Percentiles rank a stretch among this genome's conserved stretches.
Evolutionary conservation across 129 eudicot species (phyloP).

Genomic region (Arctium lappa): DNA sequence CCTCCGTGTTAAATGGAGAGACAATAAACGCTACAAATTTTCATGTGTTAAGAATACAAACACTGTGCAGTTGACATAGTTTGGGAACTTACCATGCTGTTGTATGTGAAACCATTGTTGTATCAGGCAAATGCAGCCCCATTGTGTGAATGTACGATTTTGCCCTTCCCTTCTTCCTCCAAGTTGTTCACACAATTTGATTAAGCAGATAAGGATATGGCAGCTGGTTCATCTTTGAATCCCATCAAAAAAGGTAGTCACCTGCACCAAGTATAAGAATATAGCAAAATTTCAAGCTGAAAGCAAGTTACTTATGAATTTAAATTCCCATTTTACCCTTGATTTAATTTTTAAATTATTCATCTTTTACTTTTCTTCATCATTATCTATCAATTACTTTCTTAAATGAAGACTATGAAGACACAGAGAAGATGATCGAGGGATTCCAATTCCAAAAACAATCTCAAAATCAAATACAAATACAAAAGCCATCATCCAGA

Average conservation of each 20-base stretch:
- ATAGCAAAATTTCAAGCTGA: neutral
- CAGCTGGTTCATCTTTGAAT: slow-evolving; percentile 1
- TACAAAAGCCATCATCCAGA: neutral
- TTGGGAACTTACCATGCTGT: neutral
- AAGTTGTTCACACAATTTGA: neutral
- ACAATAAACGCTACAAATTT: neutral
- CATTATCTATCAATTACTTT: neutral
- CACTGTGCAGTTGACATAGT: neutral
- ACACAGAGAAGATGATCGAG: neutral
- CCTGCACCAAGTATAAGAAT: neutral
- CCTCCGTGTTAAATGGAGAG: neutral
- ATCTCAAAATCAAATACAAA: neutral
- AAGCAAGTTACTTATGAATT: neutral
- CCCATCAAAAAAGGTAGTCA: neutral
- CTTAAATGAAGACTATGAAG: neutral
- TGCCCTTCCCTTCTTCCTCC: slow-evolving; percentile 14
- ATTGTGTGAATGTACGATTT: neutral
- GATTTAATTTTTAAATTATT: neutral
- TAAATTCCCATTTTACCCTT: neutral
- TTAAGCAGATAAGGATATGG: neutral
- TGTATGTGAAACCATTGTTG: neutral
- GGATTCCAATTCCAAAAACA: neutral
- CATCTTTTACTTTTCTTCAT: neutral
- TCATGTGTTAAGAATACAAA: neutral
- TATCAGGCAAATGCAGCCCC: neutral